Percentiles rank a stretch among this genome's conserved stretches.
phyloP scores from a whole-genome alignment of 805 yeast species.

The Vanderwaltozyma polyspora region DNA sequence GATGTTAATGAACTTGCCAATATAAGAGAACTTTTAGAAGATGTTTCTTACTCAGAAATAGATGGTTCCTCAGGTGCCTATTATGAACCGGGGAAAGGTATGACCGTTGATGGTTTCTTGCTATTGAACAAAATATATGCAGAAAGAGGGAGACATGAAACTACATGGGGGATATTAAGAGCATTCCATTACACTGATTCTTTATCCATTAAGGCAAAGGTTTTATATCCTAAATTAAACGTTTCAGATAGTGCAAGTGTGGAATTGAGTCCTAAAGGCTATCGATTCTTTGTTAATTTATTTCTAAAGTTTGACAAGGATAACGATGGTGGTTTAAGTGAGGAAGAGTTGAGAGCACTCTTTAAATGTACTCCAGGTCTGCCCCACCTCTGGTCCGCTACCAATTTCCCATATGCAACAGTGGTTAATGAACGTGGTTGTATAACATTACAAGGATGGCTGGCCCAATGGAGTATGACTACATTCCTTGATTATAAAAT shows the following conservation, averaged over 20 bases:
- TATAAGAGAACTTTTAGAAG: slow-evolving; percentile 29
- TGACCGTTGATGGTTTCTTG: slow-evolving; percentile 67
- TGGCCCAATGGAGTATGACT: slow-evolving; percentile 97
- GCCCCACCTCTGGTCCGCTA: slow-evolving; percentile 76
- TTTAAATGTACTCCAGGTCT: slow-evolving; percentile 90
- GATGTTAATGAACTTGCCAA: slow-evolving; percentile 40
- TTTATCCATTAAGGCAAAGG: slow-evolving; percentile 66
- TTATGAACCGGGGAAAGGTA: slow-evolving; percentile 37
- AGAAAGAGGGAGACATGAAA: slow-evolving; percentile 89
- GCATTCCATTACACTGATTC: slow-evolving; percentile 89
- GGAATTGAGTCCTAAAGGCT: slow-evolving; percentile 86
- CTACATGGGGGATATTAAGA: slow-evolving; percentile 89
- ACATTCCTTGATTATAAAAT: slow-evolving; percentile 76
- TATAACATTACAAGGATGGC: slow-evolving; percentile 94
- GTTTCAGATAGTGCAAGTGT: slow-evolving; percentile 69
- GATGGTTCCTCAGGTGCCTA: slow-evolving; percentile 28
- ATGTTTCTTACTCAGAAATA: slow-evolving; percentile 8
- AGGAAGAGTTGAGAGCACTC: slow-evolving; percentile 52
- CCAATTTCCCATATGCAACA: slow-evolving; percentile 77
- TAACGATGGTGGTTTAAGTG: slow-evolving; percentile 90
- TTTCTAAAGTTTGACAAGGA: slow-evolving; percentile 84
- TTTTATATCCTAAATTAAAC: slow-evolving; percentile 69
- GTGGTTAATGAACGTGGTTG: slow-evolving; percentile 84
- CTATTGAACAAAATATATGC: slow-evolving; percentile 71
- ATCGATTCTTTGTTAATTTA: slow-evolving; percentile 80